These are phyloP conservation scores for Pyrenula aspistea DNA, from an alignment of 495 filamentous ascomycete species.

Conservation along the genomic window DNA sequence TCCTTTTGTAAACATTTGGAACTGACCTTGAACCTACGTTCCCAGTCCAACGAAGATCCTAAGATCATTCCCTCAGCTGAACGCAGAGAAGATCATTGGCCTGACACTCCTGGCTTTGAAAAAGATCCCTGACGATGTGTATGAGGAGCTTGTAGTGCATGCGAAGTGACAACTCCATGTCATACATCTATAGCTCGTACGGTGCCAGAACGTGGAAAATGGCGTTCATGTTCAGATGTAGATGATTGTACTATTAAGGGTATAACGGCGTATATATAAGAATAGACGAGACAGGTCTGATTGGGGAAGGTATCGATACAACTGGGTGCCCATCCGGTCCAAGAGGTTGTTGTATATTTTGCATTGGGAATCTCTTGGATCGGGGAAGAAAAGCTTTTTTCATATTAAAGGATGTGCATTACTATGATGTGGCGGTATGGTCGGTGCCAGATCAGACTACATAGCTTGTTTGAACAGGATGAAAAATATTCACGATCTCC, in stretches of 20 bases:
- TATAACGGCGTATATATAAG: background rate
- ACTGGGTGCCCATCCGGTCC: no score
- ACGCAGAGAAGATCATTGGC: slow-evolving; percentile 69
- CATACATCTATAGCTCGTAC: no score
- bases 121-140: slow-evolving; percentile 81
- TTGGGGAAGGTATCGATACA: background rate
- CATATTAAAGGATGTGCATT: no score
- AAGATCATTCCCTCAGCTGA: slow-evolving; percentile 74
- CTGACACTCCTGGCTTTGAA: slow-evolving; percentile 66
- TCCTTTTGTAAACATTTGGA: no score
- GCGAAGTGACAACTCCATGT: slow-evolving; percentile 46
- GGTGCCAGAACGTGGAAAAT: no score
- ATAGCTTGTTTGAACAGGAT: no score
- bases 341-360: background rate
- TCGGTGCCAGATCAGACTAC: no score
- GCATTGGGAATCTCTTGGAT: no score
- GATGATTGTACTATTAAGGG: background rate
- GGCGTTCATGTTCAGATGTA: no score
- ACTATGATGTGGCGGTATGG: no score
- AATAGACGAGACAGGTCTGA: background rate
- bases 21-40: slow-evolving; percentile 9
- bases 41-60: slow-evolving; percentile 80
- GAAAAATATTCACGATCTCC: no score
- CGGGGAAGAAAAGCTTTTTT: no score
- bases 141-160: slow-evolving; percentile 77